phyloP scores from a whole-genome alignment of 1,284 basidiomycete genomes.

The Malassezia slooffiae region DNA sequence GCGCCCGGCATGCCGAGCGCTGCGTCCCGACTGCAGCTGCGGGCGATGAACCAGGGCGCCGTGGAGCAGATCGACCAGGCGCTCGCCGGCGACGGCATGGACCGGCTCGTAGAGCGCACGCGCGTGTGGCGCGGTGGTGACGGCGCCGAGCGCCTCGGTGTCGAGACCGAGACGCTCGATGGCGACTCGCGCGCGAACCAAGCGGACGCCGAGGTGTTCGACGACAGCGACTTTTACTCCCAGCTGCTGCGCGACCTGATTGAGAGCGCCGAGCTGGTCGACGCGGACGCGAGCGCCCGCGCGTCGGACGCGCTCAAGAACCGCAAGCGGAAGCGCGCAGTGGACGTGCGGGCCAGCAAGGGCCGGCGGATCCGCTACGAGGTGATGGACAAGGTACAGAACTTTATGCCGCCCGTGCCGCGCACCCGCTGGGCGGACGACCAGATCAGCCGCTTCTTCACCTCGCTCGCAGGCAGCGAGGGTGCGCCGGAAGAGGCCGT shows the following conservation, averaged over 20 bases:
- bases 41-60: slow-evolving; percentile 31
- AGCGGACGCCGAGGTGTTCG: slow-evolving; percentile 30
- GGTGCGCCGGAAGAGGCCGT: neutral
- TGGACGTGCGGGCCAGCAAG: slow-evolving; percentile 39
- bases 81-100: slow-evolving; percentile 27
- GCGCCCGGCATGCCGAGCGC: slow-evolving; percentile 17
- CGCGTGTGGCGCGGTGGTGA: slow-evolving; percentile 25
- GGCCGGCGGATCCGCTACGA: slow-evolving; percentile 41
- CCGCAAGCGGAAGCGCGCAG: slow-evolving; percentile 23
- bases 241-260: slow-evolving; percentile 39
- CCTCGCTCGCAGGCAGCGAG: slow-evolving; percentile 19
- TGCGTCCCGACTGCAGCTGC: slow-evolving; percentile 13
- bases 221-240: slow-evolving; percentile 44
- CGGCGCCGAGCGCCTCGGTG: slow-evolving; percentile 5
- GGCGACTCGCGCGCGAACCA: neutral
- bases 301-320: slow-evolving; percentile 15
- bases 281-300: slow-evolving; percentile 12
- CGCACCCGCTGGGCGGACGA: slow-evolving; percentile 25
- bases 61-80: slow-evolving; percentile 30
- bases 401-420: slow-evolving; percentile 44
- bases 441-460: slow-evolving; percentile 34
- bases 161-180: neutral
- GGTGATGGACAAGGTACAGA: slow-evolving; percentile 38
- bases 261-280: slow-evolving; percentile 20
- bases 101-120: slow-evolving; percentile 32